Conservation (phyloP, 2,329 filamentous ascomycete species). For the Alternaria triticimaculans region DNA sequence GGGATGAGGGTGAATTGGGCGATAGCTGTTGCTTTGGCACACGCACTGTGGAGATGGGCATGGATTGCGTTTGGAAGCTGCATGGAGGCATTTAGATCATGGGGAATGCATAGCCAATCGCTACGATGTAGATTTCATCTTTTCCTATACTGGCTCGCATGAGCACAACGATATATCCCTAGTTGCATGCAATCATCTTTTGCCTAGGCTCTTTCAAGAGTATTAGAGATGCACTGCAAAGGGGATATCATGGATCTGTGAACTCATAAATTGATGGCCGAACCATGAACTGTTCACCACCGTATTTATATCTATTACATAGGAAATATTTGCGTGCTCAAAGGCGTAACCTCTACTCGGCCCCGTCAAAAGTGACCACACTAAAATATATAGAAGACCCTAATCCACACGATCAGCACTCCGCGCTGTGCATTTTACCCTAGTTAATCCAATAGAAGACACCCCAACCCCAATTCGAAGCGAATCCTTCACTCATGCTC, state of each 20-base stretch:
- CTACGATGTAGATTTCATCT: neutral
- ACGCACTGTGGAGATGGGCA: conserved; percentile 28
- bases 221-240: neutral
- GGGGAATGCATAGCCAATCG: neutral
- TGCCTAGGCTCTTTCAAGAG: neutral
- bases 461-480: neutral
- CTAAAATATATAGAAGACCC: conserved; percentile 6
- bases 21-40: conserved; percentile 44
- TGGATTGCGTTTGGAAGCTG: conserved; percentile 36
- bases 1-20: conserved; percentile 28
- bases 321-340: conserved; percentile 1
- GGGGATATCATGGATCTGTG: neutral
- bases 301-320: conserved; percentile 5
- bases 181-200: neutral
- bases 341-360: neutral
- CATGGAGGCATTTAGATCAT: conserved; percentile 34
- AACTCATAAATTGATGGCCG: neutral
- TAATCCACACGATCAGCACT: conserved; percentile 6
- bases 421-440: conserved; percentile 15
- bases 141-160: neutral
- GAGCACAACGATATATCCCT: neutral
- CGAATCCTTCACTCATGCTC: neutral
- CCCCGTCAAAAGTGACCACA: neutral
- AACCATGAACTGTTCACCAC: conserved; percentile 1
- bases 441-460: conserved; percentile 5